phyloP scores from a whole-genome alignment of 306 rosid genomes.

The Vachellia collinsii region DNA sequence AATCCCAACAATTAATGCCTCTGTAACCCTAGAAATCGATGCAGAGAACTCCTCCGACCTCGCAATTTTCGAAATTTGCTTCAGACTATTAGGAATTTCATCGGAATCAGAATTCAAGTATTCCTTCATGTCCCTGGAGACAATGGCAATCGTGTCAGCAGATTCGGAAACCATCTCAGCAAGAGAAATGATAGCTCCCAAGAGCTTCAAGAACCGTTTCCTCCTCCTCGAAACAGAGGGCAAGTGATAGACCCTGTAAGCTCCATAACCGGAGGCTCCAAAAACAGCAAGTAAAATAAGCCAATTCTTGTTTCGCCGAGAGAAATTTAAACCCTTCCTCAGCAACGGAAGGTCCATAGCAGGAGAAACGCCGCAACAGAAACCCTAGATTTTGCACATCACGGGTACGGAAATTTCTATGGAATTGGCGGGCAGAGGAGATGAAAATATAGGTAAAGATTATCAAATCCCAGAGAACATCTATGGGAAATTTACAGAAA shows the following conservation, averaged over 20 bases:
- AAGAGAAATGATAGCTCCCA: slow-evolving; percentile 62
- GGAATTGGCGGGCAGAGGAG: background rate
- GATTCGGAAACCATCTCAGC: slow-evolving; percentile 70
- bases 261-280: slow-evolving; percentile 78
- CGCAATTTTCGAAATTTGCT: slow-evolving; percentile 74
- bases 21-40: slow-evolving; percentile 52
- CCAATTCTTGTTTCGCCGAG: slow-evolving; percentile 52
- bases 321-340: slow-evolving; percentile 49
- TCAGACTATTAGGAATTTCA: slow-evolving; percentile 75
- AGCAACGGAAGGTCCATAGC: slow-evolving; percentile 66
- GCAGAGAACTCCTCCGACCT: slow-evolving; percentile 63
- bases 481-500: background rate
- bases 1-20: slow-evolving; percentile 68
- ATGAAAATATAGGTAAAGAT: background rate
- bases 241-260: slow-evolving; percentile 58
- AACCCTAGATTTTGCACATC: slow-evolving; percentile 29
- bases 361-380: background rate
- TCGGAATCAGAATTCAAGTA: slow-evolving; percentile 75
- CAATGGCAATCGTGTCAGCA: slow-evolving; percentile 55
- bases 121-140: slow-evolving; percentile 68
- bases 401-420: background rate
- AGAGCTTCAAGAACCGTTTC: slow-evolving; percentile 49
- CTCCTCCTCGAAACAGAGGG: slow-evolving; percentile 68
- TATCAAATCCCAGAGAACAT: background rate
- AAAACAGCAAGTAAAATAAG: slow-evolving; percentile 57